These are phyloP conservation scores for Diplodia intermedia DNA, from an alignment of 2,329 filamentous ascomycete genomes.

Conservation along the genomic window DNA sequence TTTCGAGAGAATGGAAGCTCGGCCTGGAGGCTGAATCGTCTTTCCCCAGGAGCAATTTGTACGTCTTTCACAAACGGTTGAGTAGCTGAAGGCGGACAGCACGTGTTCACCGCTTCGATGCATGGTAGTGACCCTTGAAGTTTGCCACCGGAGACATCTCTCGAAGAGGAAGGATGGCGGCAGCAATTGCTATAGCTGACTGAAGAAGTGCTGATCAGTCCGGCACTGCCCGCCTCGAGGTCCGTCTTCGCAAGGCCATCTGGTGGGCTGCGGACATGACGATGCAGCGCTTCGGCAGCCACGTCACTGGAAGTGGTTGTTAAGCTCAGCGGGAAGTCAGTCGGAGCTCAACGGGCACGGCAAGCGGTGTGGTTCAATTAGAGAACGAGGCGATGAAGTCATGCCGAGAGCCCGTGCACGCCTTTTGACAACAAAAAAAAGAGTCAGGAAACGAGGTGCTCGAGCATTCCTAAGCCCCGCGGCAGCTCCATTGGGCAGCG, in stretches of 20 bases:
- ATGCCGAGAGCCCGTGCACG: not conserved
- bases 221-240: slow-evolving; percentile 1
- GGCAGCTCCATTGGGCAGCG: not conserved
- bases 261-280: not conserved
- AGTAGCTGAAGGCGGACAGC: not conserved
- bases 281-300: slow-evolving; percentile 3
- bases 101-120: slow-evolving; percentile 10
- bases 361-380: slow-evolving; percentile 18
- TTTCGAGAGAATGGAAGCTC: not conserved
- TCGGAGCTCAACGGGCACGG: not conserved
- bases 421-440: not conserved
- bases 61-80: not conserved
- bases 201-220: not conserved
- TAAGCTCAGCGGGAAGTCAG: not conserved
- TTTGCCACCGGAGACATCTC: slow-evolving; percentile 6
- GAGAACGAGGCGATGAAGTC: slow-evolving; percentile 15
- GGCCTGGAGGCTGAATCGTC: not conserved
- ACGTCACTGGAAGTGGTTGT: not conserved
- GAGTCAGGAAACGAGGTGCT: not conserved
- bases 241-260: not conserved
- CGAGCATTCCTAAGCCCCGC: not conserved
- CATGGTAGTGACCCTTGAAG: not conserved
- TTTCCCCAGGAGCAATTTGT: not conserved
- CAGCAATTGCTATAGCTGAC: not conserved
- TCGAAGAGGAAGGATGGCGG: not conserved